Percentiles rank a stretch among this genome's conserved stretches.
Conservation (phyloP, 495 filamentous ascomycete species). For the Opeltia flavorubescens region DNA sequence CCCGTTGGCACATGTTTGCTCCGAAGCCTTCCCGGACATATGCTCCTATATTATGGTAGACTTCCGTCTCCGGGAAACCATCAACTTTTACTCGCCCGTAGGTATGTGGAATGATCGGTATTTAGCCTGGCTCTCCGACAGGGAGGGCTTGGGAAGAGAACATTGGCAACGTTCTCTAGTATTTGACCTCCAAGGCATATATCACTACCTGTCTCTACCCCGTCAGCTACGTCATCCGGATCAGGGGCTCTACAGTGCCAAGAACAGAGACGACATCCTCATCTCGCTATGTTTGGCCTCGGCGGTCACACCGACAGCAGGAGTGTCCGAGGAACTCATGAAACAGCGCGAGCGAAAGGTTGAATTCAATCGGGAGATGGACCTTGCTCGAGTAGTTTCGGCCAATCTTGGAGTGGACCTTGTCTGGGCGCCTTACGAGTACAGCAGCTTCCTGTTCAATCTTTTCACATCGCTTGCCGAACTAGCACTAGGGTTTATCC, state of each 20-base stretch:
- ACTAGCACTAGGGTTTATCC: neutral
- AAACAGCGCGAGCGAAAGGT: neutral
- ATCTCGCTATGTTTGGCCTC: neutral
- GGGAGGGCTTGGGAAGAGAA: neutral
- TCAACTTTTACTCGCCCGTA: neutral
- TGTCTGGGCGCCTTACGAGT: neutral
- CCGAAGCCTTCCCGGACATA: neutral
- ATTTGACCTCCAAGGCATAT: neutral
- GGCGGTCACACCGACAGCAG: neutral
- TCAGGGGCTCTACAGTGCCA: neutral
- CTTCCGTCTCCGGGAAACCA: neutral
- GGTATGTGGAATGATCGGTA: too few relatives aligned
- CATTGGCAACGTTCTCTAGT: neutral
- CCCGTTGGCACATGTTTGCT: neutral
- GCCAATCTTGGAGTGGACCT: neutral
- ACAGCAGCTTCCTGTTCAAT: neutral
- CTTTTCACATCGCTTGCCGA: neutral
- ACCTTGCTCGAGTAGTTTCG: neutral
- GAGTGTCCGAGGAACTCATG: neutral
- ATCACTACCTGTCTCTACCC: neutral
- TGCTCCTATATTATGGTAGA: neutral
- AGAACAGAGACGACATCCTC: neutral
- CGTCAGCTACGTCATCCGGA: neutral
- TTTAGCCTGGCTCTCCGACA: too few relatives aligned
- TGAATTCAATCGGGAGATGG: neutral